Base-by-base conservation (phyloP, 176 grass and related monocot species). In the Paspalum vaginatum region DNA sequence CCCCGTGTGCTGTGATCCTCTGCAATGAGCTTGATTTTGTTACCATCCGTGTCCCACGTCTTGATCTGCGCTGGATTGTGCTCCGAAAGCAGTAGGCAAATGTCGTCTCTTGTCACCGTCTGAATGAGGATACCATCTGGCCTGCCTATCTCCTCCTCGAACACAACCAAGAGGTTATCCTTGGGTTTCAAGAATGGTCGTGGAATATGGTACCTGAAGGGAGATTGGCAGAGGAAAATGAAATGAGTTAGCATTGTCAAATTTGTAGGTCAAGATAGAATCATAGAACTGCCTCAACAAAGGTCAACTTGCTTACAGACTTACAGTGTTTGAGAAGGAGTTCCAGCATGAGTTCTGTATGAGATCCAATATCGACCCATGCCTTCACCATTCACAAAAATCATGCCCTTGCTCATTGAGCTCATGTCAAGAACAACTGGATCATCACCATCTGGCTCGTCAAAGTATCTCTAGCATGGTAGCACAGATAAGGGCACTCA, bases 131-230 rank as follows among this genome's bases (percentile, higher is more conserved):
- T 91, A 68, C 78, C 95, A 17, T 85, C 81, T 17, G 88, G 85
- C 63, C 84, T 98, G 58, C 95, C 95, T 9, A 73, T n/a, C 11
- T 94, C 83, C 84, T 98, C 95, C 87, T 98, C 95, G 32, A 91
- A 98, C 57, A 98, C 15, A 17, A 98, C 90, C 75, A 98, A 52
- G 5, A 89, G 87, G 75, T 98, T 98, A 74, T 87, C 73, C 69
- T 92, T 91, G 44, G 87, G 43, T 80, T 97, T 97, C 65, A 97
- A 77, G 83, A 82, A 97, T 20, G 83, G 12, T 1, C 95, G 92
- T 1, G 95, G 95, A 47, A 94, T 55, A 57, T 94, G 90, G 59
- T 98, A 98, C 4, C 95, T 94, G 37, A 72, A 81, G 17, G 24
- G 20, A 62, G 25, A 16, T 55, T 20, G 20, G 18, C 9, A 15